Conservation (phyloP, 305 asterid genomes). For the Fraxinus greggii region DNA sequence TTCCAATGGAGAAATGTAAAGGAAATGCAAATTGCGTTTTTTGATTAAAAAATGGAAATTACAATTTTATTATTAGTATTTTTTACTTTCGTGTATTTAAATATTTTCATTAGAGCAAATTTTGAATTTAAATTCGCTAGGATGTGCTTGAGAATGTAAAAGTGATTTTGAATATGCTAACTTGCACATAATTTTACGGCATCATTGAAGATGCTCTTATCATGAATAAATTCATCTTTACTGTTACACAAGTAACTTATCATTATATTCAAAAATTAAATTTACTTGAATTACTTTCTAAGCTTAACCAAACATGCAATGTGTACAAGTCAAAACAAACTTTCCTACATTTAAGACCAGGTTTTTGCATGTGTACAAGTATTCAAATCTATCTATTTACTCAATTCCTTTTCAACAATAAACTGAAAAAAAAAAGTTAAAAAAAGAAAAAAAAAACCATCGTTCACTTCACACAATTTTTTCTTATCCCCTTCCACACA, state of each 20-base stretch:
- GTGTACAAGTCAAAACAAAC: neutral
- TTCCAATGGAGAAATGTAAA: too few species aligned
- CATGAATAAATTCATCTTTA: too few species aligned
- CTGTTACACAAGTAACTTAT: neutral
- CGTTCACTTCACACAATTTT: neutral
- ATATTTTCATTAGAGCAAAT: too few species aligned
- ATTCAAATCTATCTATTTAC: neutral
- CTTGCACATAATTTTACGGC: neutral
- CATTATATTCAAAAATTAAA: neutral
- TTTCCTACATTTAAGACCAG: neutral
- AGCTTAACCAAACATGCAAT: neutral
- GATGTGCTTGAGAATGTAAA: neutral
- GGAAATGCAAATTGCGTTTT: neutral
- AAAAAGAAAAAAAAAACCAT: neutral
- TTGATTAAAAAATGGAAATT: too few species aligned
- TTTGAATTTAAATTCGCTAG: too few species aligned
- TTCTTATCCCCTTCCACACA: neutral
- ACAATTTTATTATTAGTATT: too few species aligned
- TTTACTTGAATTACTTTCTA: neutral
- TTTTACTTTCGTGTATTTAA: too few species aligned
- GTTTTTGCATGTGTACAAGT: neutral
- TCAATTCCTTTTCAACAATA: neutral
- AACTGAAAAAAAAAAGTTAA: neutral
- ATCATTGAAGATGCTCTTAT: neutral
- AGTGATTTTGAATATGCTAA: too few species aligned